Base-by-base conservation (phyloP, 306 rosid species). In the Ziziphus jujuba region DNA sequence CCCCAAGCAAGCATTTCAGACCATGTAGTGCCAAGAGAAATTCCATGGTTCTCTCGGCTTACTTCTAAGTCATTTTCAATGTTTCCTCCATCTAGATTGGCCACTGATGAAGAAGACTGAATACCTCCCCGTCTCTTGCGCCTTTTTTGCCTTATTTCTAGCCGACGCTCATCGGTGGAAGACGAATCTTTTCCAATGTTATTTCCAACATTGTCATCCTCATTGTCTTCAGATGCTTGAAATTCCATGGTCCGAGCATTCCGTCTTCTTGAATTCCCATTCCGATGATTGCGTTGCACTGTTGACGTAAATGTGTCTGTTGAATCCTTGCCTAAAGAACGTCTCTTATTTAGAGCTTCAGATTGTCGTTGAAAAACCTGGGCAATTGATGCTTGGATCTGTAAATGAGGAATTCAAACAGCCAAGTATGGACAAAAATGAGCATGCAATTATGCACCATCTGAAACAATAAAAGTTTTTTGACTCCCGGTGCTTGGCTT, bases 1-100 rank as follows among this genome's bases (percentile, higher is more conserved):
- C 98, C 98, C 98, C 98, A 92, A 45, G 92, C 87, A 70, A 87
- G 95, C 75, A 80, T 87, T 69, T 85, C 85, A 65, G 89, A 82
- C 75, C 86, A 67, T 61, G 77, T 78, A 66, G 75, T 87, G 69
- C 96, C 87, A 60, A 91, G 80, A 70, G 86, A 84, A 69, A 77
- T 77, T 75, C 90, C 90, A 35, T 69, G 81, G 61, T 62, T 84
- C 66, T 87, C 95, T 80, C 84, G 85, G 62, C 76, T 82, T 71
- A 70, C 69, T 72, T 91, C 96, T 20, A 75, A 43, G 69, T 87
- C 92, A 80, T 91, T 85, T 56, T 92, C 98, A 35, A 62, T 54
- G 63, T 79, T 65, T 75, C 85, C 95, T 55, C 84, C 82, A 66
- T 85, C 90, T 53, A 85, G 72, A 73, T 82, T 79, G 75, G 91